A percentile compares a stretch with the other conserved stretches of the same genome.
These are phyloP conservation scores for Pyrus hybrid DNA, from an alignment of 331 rosid genomes.

Conservation along the genomic window DNA sequence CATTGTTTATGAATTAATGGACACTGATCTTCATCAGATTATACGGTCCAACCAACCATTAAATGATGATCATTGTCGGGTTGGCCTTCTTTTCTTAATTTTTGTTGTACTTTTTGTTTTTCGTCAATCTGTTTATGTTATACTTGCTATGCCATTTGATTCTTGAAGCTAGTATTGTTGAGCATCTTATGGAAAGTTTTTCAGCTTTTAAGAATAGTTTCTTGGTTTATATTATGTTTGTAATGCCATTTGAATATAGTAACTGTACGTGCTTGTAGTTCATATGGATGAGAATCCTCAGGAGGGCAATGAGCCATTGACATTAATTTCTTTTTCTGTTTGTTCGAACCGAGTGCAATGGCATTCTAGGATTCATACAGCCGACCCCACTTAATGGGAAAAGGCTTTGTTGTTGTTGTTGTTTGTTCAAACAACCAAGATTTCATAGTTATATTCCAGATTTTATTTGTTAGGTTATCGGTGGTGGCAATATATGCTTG, in stretches of 20 bases:
- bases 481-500: not conserved
- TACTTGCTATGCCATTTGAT: not conserved
- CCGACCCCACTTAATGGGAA: too few species aligned
- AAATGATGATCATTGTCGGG: slow-evolving; percentile 96
- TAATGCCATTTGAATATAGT: not conserved
- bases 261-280: not conserved
- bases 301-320: not conserved
- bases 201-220: not conserved
- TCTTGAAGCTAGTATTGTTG: not conserved
- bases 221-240: not conserved
- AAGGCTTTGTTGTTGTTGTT: too few species aligned
- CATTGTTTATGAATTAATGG: slow-evolving; percentile 79
- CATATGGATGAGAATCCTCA: not conserved
- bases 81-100: slow-evolving; percentile 23
- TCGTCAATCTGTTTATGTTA: not conserved
- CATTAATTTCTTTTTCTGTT: not conserved
- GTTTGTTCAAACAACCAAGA: not conserved
- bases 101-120: not conserved
- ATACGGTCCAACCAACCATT: slow-evolving; percentile 73
- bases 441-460: not conserved
- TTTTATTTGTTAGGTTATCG: not conserved
- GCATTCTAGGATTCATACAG: too few species aligned
- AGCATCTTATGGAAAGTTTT: not conserved
- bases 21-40: slow-evolving; percentile 89
- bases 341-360: too few species aligned